Percentiles rank a stretch among this genome's conserved stretches.
Conservation (phyloP, 2,329 filamentous ascomycete genomes). For the Aureobasidium vineae region DNA sequence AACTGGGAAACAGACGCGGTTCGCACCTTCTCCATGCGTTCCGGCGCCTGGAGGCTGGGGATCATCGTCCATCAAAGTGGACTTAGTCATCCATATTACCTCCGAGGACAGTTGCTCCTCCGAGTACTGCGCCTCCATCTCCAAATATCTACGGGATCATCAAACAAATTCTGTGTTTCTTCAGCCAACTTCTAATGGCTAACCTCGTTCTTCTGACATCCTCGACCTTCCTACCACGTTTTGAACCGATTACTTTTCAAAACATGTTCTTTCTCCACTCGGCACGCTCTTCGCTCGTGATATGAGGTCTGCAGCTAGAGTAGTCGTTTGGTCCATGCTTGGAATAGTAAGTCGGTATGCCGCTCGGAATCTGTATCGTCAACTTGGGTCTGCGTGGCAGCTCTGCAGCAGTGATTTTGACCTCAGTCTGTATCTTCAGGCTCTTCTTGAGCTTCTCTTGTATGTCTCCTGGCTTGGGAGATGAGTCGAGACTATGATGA, state of each 20-base stretch:
- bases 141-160: too few species aligned
- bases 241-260: too few species aligned
- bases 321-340: not conserved
- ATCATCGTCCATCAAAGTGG: constrained; percentile 1
- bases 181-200: too few species aligned
- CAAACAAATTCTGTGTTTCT: too few species aligned
- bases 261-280: constrained; percentile 10
- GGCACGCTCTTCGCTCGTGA: constrained; percentile 13
- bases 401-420: not conserved
- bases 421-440: not conserved
- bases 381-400: not conserved
- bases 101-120: not conserved
- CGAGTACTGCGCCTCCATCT: not conserved
- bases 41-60: not conserved
- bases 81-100: constrained; percentile 9
- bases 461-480: not conserved
- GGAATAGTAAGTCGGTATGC: not conserved
- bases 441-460: not conserved
- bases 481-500: too few species aligned
- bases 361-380: constrained; percentile 3
- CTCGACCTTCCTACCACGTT: too few species aligned
- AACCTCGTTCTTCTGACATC: too few species aligned
- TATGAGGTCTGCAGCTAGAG: not conserved
- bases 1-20: not conserved
- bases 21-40: not conserved